Evolutionary conservation across 139 green algal genomes (phyloP).

Genomic region (Volvox africanus): DNA sequence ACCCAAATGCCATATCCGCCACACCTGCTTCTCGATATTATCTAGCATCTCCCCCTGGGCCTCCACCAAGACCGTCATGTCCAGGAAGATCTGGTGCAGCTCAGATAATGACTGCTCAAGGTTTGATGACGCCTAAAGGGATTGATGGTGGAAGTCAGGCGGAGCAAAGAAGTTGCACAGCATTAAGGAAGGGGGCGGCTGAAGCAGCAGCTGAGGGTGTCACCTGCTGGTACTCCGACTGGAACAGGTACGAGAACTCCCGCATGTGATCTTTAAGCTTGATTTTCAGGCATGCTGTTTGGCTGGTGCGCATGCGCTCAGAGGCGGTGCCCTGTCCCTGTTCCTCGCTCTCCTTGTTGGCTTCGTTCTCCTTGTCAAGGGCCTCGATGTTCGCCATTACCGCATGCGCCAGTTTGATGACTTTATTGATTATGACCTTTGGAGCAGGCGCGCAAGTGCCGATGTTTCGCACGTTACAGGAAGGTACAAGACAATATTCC

Average conservation of each 20-base stretch:
- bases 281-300: slow-evolving; percentile 93
- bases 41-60: slow-evolving; percentile 94
- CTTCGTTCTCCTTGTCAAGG: slow-evolving; percentile 89
- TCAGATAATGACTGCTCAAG: slow-evolving; percentile 87
- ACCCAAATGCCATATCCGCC: not conserved
- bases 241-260: slow-evolving; percentile 91
- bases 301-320: slow-evolving; percentile 93
- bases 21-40: slow-evolving; percentile 91
- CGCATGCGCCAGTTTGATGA: slow-evolving; percentile 78
- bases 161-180: no score
- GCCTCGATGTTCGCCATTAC: slow-evolving; percentile 87
- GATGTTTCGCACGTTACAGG: not conserved
- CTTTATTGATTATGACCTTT: slow-evolving; percentile 79
- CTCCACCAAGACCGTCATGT: slow-evolving; percentile 96
- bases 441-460: not conserved
- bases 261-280: slow-evolving; percentile 97
- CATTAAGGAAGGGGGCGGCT: no score
- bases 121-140: slow-evolving; percentile 45
- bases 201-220: no score
- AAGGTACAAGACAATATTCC: no score
- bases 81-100: slow-evolving; percentile 95
- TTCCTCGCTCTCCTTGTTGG: slow-evolving; percentile 75
- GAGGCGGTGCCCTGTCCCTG: slow-evolving; percentile 76
- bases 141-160: no score
- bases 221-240: slow-evolving; percentile 88